Conservation (phyloP, 805 yeast genomes). For the Clavispora asparagi region DNA sequence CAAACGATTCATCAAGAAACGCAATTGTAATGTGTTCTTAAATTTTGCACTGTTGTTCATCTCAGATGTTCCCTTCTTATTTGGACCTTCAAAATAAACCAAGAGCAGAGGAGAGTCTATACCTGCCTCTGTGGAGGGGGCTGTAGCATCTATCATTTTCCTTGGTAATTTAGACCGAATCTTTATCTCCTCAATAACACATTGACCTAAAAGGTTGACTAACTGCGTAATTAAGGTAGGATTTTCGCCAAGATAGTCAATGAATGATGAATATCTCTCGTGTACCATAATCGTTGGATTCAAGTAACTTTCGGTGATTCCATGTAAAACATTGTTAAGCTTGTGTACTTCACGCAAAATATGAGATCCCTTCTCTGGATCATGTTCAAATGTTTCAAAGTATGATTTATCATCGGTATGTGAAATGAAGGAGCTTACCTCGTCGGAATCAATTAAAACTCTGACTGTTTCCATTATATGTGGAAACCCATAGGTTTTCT, state of each 20-base stretch:
- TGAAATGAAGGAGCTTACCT: conserved; percentile 24
- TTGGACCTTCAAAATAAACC: conserved; percentile 41
- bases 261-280: conserved; percentile 37
- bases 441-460: conserved; percentile 23
- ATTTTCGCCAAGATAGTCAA: conserved; percentile 10
- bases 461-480: conserved; percentile 30
- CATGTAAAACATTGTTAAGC: conserved; percentile 42
- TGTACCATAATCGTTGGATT: conserved; percentile 48
- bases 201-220: conserved; percentile 43
- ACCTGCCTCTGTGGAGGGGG: conserved; percentile 22
- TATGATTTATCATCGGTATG: conserved; percentile 26
- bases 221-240: conserved; percentile 33
- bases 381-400: conserved; percentile 28
- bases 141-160: conserved; percentile 41
- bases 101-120: conserved; percentile 31
- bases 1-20: conserved; percentile 45
- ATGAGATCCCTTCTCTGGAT: conserved; percentile 5
- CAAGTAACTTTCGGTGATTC: conserved; percentile 52
- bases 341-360: conserved; percentile 30
- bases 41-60: conserved; percentile 52
- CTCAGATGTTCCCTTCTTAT: conserved; percentile 25
- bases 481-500: conserved; percentile 43
- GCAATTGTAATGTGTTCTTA: conserved; percentile 56
- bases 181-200: conserved; percentile 53
- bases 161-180: conserved; percentile 47